Evolutionary conservation across 352 stramenopile genomes (phyloP), one percentile per base, ranked within the genome.

Genomic region (Pythium guiyangense): DNA sequence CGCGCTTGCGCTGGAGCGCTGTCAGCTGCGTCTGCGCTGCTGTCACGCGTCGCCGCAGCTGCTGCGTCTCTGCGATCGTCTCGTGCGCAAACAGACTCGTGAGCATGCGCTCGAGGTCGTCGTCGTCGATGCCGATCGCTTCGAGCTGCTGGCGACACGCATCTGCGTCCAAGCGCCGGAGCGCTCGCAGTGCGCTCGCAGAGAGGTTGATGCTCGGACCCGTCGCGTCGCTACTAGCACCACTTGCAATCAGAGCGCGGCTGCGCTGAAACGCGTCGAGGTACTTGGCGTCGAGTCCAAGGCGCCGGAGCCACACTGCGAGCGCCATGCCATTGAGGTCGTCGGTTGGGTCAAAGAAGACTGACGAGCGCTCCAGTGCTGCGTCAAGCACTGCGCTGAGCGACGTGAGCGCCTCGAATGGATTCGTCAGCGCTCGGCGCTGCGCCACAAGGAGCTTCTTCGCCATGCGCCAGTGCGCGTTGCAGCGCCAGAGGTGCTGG

Each of bases 401-500:
- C 1, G 63, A 70, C 0, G 20, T 15, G 29, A 69, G 40, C 1
- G 27, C 27, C 8, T 52, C 58, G 39, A 89, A 90, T 15, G 76
- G 76, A 46, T 89, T 94, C 10, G 58, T 61, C 22, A 77, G 67
- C 1, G 72, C 76, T 12, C 81, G 73, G 8, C 67, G 71, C 49
- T 92, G 84, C 4, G 77, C 69, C 27, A 35, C 54, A 3, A 90
- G 47, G 3, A 92, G 55, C 17, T 74, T 74, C 26, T 55, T 64
- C 0, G 79, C 80, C 26, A 74, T 58, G 20, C 79, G 76, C 5
- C 69, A 62, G 20, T 89, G 77, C 0, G 70, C 66, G 37, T 70
- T 87, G 29, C 78, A 67, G 1, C 77, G 73, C 84, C 84, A 94
- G 1, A 71, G 67, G 9, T 51, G 55, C 60, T 94, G 84, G 27